Evolutionary conservation across 495 filamentous ascomycete species (phyloP), one percentile per base, ranked within the genome.

Genomic region (Monascus purpureus): DNA sequence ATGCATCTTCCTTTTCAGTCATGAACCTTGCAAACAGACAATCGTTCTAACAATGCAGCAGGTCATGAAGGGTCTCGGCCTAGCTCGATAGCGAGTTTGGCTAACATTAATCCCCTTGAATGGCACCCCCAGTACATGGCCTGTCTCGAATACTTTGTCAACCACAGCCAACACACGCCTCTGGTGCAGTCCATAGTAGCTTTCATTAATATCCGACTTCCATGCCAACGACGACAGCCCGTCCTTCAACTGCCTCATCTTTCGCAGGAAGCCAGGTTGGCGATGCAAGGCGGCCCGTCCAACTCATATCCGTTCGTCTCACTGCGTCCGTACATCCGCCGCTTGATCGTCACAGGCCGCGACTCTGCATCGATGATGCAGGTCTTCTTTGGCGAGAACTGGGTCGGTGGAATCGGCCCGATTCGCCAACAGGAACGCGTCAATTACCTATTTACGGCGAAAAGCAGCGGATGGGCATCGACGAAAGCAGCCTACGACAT

Each of bases 401-500:
- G 86, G 83, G 46, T 57, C 12, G 53, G 61, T 6, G 90, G 90
- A 0, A 64, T 95, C 16, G 80, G 81, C 0, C 70, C 72, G 14
- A 57, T 95, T 23, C 79, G 87, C 47, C 77, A 92, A 45, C 75
- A 79, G 42, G 90, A 97, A 56, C 68, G 90, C 26, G 61, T 80
- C 17, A 97, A 96, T 46, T 97, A 87, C 46, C 66, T 97, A 22
- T 96, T 95, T 46, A 80, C 86, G 0, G 85, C 86, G n/a, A 97
- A 95, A 62, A 86, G 80, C 46, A 73, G 73, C n/a, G 82, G 75
- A 12, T 97, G 86, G 85, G 63, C 81, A 17, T 61, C 67, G 25
- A 83, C 92, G 37, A 95, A 93, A 62, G 65, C 70, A 35, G 68
- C 82, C 32, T 97, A 96, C 49, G 88, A 96, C 55, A 76, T 82